Conservation (phyloP, 768 basidiomycete genomes). For the Mycena rebaudengoi region DNA sequence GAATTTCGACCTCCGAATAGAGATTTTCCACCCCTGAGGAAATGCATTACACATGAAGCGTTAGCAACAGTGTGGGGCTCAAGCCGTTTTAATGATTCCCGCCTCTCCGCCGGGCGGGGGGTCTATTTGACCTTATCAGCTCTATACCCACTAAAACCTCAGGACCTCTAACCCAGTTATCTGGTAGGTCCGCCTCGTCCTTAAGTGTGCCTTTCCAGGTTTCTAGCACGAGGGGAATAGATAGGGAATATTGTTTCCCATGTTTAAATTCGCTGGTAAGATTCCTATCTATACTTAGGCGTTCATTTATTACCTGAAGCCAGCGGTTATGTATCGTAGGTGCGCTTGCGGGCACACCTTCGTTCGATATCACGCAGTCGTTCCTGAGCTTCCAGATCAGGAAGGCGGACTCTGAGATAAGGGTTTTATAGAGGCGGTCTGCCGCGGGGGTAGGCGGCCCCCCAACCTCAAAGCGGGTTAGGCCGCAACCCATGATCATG, state of each 20-base stretch:
- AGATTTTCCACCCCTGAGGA: neutral
- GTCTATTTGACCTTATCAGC: neutral
- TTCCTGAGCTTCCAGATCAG: conserved; percentile 1
- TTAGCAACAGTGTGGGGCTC: neutral
- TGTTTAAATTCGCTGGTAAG: neutral
- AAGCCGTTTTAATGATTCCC: neutral
- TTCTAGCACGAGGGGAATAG: neutral
- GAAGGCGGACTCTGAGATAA: neutral
- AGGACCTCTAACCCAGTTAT: neutral
- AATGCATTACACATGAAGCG: neutral
- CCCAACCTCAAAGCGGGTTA: neutral
- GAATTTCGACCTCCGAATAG: neutral
- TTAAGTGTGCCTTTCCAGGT: neutral
- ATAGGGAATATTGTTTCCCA: neutral
- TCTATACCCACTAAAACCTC: neutral
- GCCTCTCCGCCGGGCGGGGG: neutral
- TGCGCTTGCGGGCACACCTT: neutral
- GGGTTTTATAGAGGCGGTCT: neutral
- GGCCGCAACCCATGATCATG: neutral
- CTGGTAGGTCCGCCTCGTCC: neutral
- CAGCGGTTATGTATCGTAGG: neutral
- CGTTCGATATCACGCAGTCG: neutral
- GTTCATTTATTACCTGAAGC: neutral
- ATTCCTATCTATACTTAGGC: neutral
- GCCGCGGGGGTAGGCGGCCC: neutral